These are phyloP conservation scores for Arabidopsis hybrid DNA, from an alignment of 441 rosid species.

Conservation along the genomic window DNA sequence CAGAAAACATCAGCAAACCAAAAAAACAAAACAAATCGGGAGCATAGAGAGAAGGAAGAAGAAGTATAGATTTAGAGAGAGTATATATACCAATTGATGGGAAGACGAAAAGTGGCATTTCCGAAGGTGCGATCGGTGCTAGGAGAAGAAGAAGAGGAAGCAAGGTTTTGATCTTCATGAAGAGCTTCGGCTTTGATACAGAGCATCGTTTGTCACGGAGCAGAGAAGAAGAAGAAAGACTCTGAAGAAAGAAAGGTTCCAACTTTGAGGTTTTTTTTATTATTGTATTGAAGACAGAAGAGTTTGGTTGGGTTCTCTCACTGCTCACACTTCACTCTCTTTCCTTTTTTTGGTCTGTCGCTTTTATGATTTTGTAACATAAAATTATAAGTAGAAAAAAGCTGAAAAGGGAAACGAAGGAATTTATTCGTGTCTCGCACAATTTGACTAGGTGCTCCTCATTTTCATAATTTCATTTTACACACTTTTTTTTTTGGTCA, in stretches of 20 bases:
- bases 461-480: not conserved
- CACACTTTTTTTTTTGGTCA: too few relatives aligned
- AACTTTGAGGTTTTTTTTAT: not conserved
- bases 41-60: not conserved
- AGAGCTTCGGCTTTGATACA: slow-evolving; percentile 78
- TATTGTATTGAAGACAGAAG: not conserved
- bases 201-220: slow-evolving; percentile 54
- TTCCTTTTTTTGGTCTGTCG: slow-evolving; percentile 17
- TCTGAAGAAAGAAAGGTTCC: slow-evolving; percentile 11
- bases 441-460: slow-evolving; percentile 34
- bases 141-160: slow-evolving; percentile 49
- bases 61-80: slow-evolving; percentile 17
- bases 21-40: not conserved
- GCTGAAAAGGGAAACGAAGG: slow-evolving; percentile 37
- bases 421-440: slow-evolving; percentile 40
- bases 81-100: slow-evolving; percentile 57
- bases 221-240: slow-evolving; percentile 1
- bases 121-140: slow-evolving; percentile 45
- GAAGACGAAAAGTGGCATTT: slow-evolving; percentile 58
- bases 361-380: slow-evolving; percentile 3
- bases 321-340: slow-evolving; percentile 38
- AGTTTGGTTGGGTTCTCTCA: slow-evolving; percentile 20
- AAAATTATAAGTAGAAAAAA: not conserved
- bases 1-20: slow-evolving; percentile 16
- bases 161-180: slow-evolving; percentile 52